Conservation (phyloP, 1,284 basidiomycete genomes). For the Omphalotus olearius region DNA sequence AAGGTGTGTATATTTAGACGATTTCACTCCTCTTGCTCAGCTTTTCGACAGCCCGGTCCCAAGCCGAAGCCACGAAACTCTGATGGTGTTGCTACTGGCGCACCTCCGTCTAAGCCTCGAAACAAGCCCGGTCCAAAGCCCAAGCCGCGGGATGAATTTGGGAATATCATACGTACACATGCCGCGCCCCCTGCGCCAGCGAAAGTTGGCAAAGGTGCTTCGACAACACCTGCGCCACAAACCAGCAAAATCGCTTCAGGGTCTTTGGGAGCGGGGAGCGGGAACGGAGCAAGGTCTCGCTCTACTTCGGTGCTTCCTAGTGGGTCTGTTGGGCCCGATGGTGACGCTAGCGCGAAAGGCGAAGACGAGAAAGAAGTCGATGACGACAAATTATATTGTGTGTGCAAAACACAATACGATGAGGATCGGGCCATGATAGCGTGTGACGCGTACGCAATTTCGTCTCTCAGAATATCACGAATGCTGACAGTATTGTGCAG, state of each 20-base stretch:
- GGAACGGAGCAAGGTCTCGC: slow-evolving; percentile 44
- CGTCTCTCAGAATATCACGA: neutral
- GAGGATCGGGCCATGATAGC: slow-evolving; percentile 85
- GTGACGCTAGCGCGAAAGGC: slow-evolving; percentile 35
- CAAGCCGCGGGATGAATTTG: slow-evolving; percentile 26
- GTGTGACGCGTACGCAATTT: slow-evolving; percentile 67
- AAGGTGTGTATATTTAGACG: slow-evolving; percentile 35
- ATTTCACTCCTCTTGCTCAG: slow-evolving; percentile 1
- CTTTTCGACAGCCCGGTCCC: slow-evolving; percentile 28
- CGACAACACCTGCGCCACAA: slow-evolving; percentile 24
- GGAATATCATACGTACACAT: slow-evolving; percentile 12
- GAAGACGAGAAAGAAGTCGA: slow-evolving; percentile 53
- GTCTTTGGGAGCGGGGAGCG: neutral
- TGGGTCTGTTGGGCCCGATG: slow-evolving; percentile 35
- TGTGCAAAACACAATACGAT: slow-evolving; percentile 79
- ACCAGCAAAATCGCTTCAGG: neutral
- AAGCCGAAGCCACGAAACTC: slow-evolving; percentile 39
- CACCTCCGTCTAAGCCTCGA: slow-evolving; percentile 31
- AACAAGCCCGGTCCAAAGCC: slow-evolving; percentile 32
- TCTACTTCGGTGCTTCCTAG: slow-evolving; percentile 65
- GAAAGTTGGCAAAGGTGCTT: slow-evolving; percentile 18
- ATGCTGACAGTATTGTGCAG: slow-evolving; percentile 32
- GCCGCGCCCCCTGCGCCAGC: neutral
- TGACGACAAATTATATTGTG: slow-evolving; percentile 78
- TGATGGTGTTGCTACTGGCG: slow-evolving; percentile 22